phyloP scores from a whole-genome alignment of 106 monocot species.

The Dendrobium catenatum region DNA sequence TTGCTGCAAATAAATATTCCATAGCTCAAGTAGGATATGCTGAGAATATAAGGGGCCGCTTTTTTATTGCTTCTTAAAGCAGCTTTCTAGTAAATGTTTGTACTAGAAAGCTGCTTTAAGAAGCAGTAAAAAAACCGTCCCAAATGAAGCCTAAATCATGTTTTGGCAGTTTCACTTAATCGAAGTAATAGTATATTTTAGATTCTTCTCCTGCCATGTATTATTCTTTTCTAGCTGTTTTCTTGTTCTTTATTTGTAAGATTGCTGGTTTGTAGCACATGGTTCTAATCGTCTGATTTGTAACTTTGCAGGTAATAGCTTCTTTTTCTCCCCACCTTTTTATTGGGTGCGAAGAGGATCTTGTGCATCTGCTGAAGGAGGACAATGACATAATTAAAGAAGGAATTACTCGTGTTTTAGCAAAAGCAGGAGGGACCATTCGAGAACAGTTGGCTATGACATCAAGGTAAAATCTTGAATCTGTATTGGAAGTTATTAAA shows the following conservation, averaged over 20 bases:
- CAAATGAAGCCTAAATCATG: background rate
- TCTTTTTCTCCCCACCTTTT: conserved; percentile 68
- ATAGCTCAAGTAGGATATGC: background rate
- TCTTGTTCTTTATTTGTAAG: background rate
- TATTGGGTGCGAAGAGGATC: conserved; percentile 65
- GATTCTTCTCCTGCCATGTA: background rate
- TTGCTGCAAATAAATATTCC: background rate
- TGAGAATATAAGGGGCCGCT: background rate
- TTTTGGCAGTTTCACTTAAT: background rate
- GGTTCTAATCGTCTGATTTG: background rate
- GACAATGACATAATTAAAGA: conserved; percentile 85
- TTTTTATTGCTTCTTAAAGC: too few species aligned
- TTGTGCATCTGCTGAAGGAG: conserved; percentile 76
- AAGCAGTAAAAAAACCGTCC: too few species aligned
- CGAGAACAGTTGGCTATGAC: conserved; percentile 64
- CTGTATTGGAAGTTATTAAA: background rate
- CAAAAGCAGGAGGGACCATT: conserved; percentile 88
- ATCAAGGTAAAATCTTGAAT: conserved; percentile 48
- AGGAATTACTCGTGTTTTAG: conserved; percentile 85
- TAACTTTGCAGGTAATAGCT: conserved; percentile 53
- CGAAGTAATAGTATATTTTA: background rate
- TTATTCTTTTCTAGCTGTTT: background rate
- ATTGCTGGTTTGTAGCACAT: background rate
- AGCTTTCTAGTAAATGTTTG: too few species aligned
- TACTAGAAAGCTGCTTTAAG: too few species aligned